These are phyloP conservation scores for Zygoascus meyerae DNA, from an alignment of 1,139 yeast species.

Conservation along the genomic window DNA sequence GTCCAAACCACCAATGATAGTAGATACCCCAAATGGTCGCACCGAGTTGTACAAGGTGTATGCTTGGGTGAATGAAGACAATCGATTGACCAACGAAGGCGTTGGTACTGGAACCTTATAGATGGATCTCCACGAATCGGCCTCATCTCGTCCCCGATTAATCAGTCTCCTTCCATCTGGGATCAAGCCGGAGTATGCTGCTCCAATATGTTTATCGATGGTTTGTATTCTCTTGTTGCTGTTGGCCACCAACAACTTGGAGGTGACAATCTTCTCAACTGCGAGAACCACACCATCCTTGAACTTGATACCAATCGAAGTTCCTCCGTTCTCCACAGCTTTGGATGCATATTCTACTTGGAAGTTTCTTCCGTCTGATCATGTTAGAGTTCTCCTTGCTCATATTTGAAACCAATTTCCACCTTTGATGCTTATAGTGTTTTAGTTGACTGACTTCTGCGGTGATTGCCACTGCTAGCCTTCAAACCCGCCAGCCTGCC, in stretches of 20 bases:
- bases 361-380: conserved; percentile 85
- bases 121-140: conserved; percentile 67
- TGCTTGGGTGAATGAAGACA: conserved; percentile 91
- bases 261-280: conserved; percentile 84
- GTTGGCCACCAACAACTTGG: conserved; percentile 84
- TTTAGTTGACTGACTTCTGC: conserved; percentile 1
- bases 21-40: conserved; percentile 91
- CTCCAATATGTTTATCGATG: conserved; percentile 89
- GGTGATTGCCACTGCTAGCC: conserved; percentile 3
- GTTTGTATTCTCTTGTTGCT: conserved; percentile 88
- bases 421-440: too few relatives aligned
- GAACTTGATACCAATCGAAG: conserved; percentile 88
- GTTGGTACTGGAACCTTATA: conserved; percentile 76
- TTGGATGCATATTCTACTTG: conserved; percentile 97
- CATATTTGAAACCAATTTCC: too few relatives aligned
- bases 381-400: conserved; percentile 6
- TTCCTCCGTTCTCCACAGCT: conserved; percentile 96
- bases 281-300: conserved; percentile 93
- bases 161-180: conserved; percentile 97
- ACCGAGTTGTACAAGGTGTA: conserved; percentile 95
- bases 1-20: conserved; percentile 92
- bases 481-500: not conserved
- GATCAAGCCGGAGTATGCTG: conserved; percentile 84
- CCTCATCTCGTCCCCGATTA: conserved; percentile 88
- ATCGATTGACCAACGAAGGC: conserved; percentile 76